A percentile compares a stretch with the other conserved stretches of the same genome.
These are phyloP conservation scores for Petunia hybrid DNA, from an alignment of 305 asterid species.

Conservation along the genomic window DNA sequence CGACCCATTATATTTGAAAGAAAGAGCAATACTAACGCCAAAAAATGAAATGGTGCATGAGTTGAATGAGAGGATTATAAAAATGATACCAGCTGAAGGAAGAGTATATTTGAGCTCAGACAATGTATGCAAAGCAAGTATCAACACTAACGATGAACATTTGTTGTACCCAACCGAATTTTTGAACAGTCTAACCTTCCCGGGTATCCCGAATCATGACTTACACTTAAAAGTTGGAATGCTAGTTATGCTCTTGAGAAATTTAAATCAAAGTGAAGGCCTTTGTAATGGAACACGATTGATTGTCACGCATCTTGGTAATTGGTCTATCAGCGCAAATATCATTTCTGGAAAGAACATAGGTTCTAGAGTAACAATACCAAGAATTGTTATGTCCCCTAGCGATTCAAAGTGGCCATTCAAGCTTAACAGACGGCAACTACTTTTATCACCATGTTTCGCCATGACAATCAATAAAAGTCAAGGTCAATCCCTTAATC, in stretches of 20 bases:
- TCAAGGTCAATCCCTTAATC: background rate
- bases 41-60: background rate
- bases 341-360: background rate
- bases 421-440: no score
- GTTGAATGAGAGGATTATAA: no score
- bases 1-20: background rate
- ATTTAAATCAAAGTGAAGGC: background rate
- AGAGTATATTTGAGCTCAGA: no score
- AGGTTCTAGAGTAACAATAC: background rate
- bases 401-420: no score
- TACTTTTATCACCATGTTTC: background rate
- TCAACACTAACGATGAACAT: background rate
- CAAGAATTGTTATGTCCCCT: no score
- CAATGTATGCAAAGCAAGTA: no score
- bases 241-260: background rate
- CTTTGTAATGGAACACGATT: constrained; percentile 18
- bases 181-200: background rate
- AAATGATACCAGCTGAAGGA: no score
- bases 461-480: no score
- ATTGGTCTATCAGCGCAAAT: background rate
- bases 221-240: background rate
- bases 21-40: background rate
- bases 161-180: background rate
- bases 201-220: constrained; percentile 7
- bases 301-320: background rate